Evolutionary conservation across 176 grass and related monocot species (phyloP).

Genomic region (Carex myosuroides): DNA sequence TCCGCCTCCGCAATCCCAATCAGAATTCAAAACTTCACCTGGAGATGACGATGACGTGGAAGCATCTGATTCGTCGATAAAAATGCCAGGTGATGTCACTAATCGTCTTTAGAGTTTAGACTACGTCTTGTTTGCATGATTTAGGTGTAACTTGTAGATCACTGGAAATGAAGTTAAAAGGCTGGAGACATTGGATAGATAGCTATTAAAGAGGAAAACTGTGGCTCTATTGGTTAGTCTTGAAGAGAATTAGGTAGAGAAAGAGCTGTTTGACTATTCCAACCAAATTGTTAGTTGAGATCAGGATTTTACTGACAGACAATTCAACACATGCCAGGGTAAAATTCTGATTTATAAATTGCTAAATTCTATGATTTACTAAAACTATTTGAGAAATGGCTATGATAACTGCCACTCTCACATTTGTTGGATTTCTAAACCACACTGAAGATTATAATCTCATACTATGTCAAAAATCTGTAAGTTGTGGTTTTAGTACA

Average conservation of each 20-base stretch:
- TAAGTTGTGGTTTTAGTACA: background rate
- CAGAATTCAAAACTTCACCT: background rate
- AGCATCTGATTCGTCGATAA: background rate
- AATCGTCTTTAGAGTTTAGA: background rate
- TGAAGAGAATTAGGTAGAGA: background rate
- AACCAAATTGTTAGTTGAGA: background rate
- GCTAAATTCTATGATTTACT: background rate
- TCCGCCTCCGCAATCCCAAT: background rate
- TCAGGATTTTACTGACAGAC: background rate
- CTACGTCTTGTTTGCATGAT: background rate
- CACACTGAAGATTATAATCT: background rate
- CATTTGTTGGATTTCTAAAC: background rate
- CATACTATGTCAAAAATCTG: background rate
- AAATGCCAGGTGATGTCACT: conserved; percentile 4
- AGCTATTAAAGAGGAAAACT: background rate
- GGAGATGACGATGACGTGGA: background rate
- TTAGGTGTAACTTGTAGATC: background rate
- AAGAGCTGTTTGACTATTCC: background rate
- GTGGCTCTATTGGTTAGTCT: background rate
- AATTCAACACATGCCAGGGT: background rate
- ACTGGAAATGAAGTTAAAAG: background rate
- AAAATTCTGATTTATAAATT: conserved; percentile 1
- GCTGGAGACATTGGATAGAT: background rate
- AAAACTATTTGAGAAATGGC: background rate
- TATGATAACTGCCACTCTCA: background rate